Base-by-base conservation (phyloP, 108 stramenopile genomes). In the Skeletonema grethae region DNA sequence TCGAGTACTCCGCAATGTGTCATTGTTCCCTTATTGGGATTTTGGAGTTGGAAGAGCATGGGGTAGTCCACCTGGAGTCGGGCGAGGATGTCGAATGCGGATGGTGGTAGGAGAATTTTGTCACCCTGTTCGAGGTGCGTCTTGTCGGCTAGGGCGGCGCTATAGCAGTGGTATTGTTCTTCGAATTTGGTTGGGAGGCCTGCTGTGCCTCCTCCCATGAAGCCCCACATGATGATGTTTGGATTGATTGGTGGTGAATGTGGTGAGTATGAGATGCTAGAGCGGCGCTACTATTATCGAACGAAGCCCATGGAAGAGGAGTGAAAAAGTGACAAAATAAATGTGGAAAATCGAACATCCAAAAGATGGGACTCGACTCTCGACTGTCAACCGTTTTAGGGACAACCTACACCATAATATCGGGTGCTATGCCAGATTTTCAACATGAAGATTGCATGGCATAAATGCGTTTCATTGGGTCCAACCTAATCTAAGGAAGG, bases 1-100 rank as follows among this genome's bases (percentile, higher is more conserved):
- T 99, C 99, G 34, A 99, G 76, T 15, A 99, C 98, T 41, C 98
- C 98, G 55, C 92, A 95, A 72, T 99, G 99, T 9, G 98, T 98
- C 30, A 70, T 69, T 2, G 86, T 96, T 29, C 91, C 90, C 63
- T 69, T 69, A 9, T 80, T 79, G 45, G 65, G 41, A 29, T 53
- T 65, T 57, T 82, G 73, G 41, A 96, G 80, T 55, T 88, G 87
- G 63, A 97, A 97, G 11, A 96, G 84, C 97, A 97, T 96, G 69
- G 97, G 97, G 84, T 97, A 97, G 73, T 93, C 92, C 15, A 96
- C 92, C 65, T 93, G 88, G 25, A 96, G 82, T 38, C 95, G 86
- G n/a, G 97, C 97, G 55, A 99, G 82, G 29, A 93, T 88, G 69
- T 99, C 98, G 62, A 99, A 93, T 6, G 99, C 98, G 12, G 97